Base-by-base conservation (phyloP, 768 basidiomycete species). In the Lepiota brunneoincarnata region DNA sequence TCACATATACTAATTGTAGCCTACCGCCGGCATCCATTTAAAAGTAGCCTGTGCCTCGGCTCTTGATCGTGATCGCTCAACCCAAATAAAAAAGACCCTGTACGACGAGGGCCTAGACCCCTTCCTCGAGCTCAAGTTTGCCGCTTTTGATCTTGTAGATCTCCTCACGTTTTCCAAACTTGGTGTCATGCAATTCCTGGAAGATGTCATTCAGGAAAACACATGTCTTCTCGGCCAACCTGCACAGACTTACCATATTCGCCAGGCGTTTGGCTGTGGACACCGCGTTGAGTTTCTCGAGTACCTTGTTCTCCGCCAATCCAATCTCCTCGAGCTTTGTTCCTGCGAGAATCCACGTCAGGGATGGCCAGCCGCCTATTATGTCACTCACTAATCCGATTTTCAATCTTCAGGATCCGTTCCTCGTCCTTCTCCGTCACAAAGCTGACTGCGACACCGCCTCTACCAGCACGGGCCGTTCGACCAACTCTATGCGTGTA, bases 401-500 rank as follows among this genome's bases (percentile, higher is more conserved):
- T 78, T 70, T 99, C 97, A 52, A 99, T 89, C 56, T 71, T 79
- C 61, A 91, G 59, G 37, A 99, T 83, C 43, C 87, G 76, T 50
- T 92, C 86, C 63, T 95, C 92, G 66, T 98, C 97, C 40, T 81
- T 76, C 71, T 98, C 96, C 2, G 96, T 97, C 49, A 98, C 90
- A 65, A 98, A 91, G 63, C 94, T 98, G 24, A 98, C 78, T 0
- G 93, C 93, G 45, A 94, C 73, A 63, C 97, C 97, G 2, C 88
- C 90, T 62, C 83, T 79, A 5, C 97, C 97, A 10, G 88, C 90
- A 62, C 94, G 85, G 26, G 94, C 94, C 20, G 94, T 98, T 64
- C 94, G 73, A 40, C 94, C 94, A 1, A 99, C 97, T 18, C 97
- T 82, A 73, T 99, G 97, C 1, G 93, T 90, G 65, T 99, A 99